A percentile compares a stretch with the other conserved stretches of the same genome.
Evolutionary conservation across 2,329 filamentous ascomycete genomes (phyloP).

Genomic region (Aspergillus udagawae): DNA sequence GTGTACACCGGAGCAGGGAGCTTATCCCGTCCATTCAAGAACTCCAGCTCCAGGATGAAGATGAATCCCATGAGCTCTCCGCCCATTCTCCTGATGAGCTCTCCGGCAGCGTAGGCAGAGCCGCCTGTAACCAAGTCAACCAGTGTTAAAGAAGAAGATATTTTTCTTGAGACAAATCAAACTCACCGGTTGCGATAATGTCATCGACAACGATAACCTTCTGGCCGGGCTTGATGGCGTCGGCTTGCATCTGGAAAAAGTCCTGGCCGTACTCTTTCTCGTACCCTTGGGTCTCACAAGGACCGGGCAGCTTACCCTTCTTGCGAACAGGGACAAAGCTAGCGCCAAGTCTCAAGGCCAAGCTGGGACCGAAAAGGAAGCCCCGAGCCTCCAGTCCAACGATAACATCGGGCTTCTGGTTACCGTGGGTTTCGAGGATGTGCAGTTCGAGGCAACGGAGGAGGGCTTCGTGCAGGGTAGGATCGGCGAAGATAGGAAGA

Average conservation of each 20-base stretch:
- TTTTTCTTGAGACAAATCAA: not conserved
- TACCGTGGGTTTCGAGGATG: conserved; percentile 60
- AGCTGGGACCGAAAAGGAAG: conserved; percentile 88
- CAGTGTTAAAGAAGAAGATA: not conserved
- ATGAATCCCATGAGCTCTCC: conserved; percentile 83
- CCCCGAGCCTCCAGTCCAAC: conserved; percentile 91
- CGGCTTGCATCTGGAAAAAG: conserved; percentile 91
- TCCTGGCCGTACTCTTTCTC: conserved; percentile 96
- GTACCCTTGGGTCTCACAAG: conserved; percentile 78
- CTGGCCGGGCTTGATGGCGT: conserved; percentile 78
- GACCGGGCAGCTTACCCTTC: conserved; percentile 90
- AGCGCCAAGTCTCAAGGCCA: conserved; percentile 78
- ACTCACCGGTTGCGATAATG: conserved; percentile 93
- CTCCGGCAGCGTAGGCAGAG: conserved; percentile 80
- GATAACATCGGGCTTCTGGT: conserved; percentile 75
- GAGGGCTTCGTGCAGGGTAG: conserved; percentile 68
- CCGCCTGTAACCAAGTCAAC: conserved; percentile 60
- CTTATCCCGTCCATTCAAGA: conserved; percentile 87
- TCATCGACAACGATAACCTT: conserved; percentile 93
- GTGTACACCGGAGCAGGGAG: conserved; percentile 80
- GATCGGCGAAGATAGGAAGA: conserved; percentile 86
- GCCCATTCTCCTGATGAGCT: conserved; percentile 80
- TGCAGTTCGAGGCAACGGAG: conserved; percentile 83
- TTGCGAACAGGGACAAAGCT: conserved; percentile 93
- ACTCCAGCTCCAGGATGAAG: conserved; percentile 93